phyloP scores from a whole-genome alignment of 2,329 filamentous ascomycete genomes.

The Arthrinium puccinioides region DNA sequence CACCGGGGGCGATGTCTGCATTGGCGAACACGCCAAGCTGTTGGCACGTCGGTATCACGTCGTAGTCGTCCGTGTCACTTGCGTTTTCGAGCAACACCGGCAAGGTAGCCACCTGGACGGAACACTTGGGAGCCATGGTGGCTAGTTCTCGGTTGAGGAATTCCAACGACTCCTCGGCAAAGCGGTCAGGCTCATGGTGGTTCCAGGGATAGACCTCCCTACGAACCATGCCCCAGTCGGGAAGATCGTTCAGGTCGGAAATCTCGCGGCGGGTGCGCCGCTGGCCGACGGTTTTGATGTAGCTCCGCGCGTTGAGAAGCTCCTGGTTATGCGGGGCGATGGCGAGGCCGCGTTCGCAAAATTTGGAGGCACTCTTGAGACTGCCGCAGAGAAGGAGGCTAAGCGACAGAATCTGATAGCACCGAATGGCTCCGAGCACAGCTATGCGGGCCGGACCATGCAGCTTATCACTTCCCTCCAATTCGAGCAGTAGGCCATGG shows the following conservation, averaged over 20 bases:
- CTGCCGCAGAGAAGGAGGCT: constrained; percentile 59
- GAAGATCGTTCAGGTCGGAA: constrained; percentile 48
- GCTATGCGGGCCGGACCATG: constrained; percentile 21
- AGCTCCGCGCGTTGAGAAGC: constrained; percentile 44
- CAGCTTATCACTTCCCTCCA: not conserved
- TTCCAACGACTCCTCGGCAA: constrained; percentile 59
- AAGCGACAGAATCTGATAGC: constrained; percentile 51
- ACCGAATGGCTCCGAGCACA: constrained; percentile 40
- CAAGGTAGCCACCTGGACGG: constrained; percentile 67
- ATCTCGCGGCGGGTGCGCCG: constrained; percentile 38
- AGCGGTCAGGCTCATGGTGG: constrained; percentile 60
- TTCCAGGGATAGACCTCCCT: constrained; percentile 68
- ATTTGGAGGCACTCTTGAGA: constrained; percentile 59
- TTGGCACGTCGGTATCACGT: constrained; percentile 51
- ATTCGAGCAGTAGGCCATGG: constrained; percentile 32
- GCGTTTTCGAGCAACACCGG: constrained; percentile 60
- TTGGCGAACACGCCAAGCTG: constrained; percentile 90
- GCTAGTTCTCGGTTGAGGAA: constrained; percentile 66
- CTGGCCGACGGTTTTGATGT: constrained; percentile 46
- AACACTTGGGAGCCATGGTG: constrained; percentile 70
- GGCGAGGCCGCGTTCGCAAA: constrained; percentile 54
- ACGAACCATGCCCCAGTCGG: constrained; percentile 63
- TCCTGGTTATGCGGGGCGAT: constrained; percentile 47
- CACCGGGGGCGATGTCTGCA: constrained; percentile 68
- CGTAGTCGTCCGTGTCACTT: constrained; percentile 39